phyloP scores from a whole-genome alignment of 2,329 filamentous ascomycete species.

The Diaporthe citrichinensis region DNA sequence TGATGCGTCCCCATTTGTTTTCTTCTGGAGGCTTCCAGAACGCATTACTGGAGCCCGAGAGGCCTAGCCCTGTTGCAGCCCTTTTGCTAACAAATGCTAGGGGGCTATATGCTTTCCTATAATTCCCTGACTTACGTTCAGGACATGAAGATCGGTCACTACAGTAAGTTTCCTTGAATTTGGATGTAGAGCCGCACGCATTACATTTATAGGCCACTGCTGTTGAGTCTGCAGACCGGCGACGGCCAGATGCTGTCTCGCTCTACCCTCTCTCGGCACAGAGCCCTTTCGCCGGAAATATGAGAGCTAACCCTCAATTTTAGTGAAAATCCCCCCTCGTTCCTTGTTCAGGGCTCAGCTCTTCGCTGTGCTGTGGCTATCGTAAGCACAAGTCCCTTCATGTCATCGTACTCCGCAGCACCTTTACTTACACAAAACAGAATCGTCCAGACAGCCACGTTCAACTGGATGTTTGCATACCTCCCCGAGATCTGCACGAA shows the following conservation, averaged over 20 bases:
- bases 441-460: not conserved
- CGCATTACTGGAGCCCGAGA: not conserved
- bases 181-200: too few species aligned
- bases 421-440: not conserved
- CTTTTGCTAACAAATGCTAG: not conserved
- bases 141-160: constrained; percentile 40
- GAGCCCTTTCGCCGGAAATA: too few species aligned
- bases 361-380: constrained; percentile 5
- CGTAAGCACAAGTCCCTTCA: not conserved
- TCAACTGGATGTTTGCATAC: constrained; percentile 19
- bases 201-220: not conserved
- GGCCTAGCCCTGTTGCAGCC: too few species aligned
- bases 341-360: constrained; percentile 32
- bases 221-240: not conserved
- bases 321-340: constrained; percentile 37
- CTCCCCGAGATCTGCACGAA: constrained; percentile 24
- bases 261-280: not conserved
- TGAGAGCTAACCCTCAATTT: not conserved
- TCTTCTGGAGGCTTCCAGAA: not conserved
- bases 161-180: not conserved
- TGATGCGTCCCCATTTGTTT: not conserved
- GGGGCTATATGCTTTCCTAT: constrained; percentile 19
- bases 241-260: too few species aligned
- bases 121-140: constrained; percentile 45
- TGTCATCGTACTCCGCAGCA: too few species aligned